These are phyloP conservation scores for Tritrichomonas foetus DNA, from an alignment of 208 protist genomes.

Conservation along the genomic window DNA sequence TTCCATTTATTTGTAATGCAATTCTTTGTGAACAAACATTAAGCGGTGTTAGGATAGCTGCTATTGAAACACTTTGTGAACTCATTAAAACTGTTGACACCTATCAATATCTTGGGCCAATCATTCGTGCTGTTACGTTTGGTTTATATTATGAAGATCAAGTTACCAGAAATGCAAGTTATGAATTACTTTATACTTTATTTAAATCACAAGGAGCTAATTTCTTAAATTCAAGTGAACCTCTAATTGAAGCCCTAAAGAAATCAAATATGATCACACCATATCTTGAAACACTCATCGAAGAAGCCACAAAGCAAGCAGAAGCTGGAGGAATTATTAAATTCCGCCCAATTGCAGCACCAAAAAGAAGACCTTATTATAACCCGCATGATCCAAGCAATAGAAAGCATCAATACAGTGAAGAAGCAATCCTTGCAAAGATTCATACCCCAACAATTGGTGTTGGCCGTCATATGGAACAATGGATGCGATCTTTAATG, in stretches of 20 bases:
- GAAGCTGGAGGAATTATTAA: not conserved
- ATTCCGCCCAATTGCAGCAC: not conserved
- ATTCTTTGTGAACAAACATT: not conserved
- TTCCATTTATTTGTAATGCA: not conserved
- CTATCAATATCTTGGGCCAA: not conserved
- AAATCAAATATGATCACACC: not conserved
- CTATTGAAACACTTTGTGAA: not conserved
- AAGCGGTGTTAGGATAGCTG: not conserved
- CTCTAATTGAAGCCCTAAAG: not conserved
- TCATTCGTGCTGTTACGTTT: not conserved
- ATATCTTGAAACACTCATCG: not conserved
- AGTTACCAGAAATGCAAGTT: not conserved
- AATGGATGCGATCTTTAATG: conserved; percentile 15
- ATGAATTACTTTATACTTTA: not conserved
- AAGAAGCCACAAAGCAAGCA: not conserved
- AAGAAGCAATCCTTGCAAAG: not conserved
- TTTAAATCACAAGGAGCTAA: not conserved
- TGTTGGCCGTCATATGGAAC: not conserved
- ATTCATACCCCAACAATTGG: not conserved
- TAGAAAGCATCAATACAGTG: not conserved
- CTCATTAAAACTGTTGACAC: not conserved
- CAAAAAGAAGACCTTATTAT: not conserved
- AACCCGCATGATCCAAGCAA: not conserved
- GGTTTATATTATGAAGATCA: not conserved
- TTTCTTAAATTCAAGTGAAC: not conserved